Evolutionary conservation across 768 basidiomycete species (phyloP).

Genomic region (Mycena albidolilacea): DNA sequence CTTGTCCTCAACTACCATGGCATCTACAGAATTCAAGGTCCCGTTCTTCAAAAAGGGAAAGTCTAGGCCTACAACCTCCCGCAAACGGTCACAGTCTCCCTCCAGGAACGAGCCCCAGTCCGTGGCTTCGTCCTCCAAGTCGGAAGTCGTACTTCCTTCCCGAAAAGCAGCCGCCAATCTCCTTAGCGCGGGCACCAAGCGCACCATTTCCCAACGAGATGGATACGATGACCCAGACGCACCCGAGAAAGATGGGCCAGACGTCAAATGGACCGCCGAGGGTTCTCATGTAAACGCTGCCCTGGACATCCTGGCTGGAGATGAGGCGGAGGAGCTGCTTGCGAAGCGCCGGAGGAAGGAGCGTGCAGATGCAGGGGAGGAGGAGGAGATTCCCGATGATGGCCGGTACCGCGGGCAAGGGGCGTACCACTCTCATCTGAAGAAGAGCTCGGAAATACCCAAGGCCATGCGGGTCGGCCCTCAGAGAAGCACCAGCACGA

Average conservation of each 20-base stretch:
- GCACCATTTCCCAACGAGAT: conserved; percentile 64
- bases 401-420: conserved; percentile 90
- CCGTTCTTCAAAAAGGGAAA: conserved; percentile 94
- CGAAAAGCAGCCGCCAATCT: conserved; percentile 79
- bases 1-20: conserved; percentile 51
- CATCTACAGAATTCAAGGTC: conserved; percentile 64
- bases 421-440: conserved; percentile 85
- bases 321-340: conserved; percentile 83
- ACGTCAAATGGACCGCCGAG: conserved; percentile 84
- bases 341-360: conserved; percentile 78
- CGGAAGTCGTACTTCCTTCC: conserved; percentile 84
- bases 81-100: conserved; percentile 85
- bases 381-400: conserved; percentile 80
- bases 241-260: conserved; percentile 73
- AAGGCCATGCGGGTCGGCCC: conserved; percentile 91
- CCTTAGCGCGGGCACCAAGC: conserved; percentile 83
- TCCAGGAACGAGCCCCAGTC: conserved; percentile 47
- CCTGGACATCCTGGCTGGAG: conserved; percentile 85
- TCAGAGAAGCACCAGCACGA: conserved; percentile 83
- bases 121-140: conserved; percentile 62
- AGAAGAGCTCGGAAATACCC: conserved; percentile 86
- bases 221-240: conserved; percentile 59
- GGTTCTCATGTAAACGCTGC: conserved; percentile 83
- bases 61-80: conserved; percentile 79
- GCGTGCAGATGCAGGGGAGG: conserved; percentile 62